phyloP scores from a whole-genome alignment of 805 yeast species.

The Kodamaea kakaduensis region DNA sequence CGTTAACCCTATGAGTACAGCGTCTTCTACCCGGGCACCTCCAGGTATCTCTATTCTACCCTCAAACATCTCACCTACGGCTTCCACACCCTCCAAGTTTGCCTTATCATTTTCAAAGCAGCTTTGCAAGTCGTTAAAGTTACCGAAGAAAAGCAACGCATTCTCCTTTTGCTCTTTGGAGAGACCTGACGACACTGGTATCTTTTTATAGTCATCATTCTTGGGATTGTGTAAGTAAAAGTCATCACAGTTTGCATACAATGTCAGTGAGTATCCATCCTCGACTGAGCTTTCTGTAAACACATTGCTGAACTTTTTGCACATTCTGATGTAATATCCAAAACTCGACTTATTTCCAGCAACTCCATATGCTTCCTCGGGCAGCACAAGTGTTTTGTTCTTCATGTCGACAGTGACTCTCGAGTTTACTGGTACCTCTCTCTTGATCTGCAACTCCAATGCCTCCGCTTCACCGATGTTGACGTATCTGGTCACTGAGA shows the following conservation, averaged over 20 bases:
- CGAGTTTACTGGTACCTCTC: constrained; percentile 68
- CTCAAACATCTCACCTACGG: constrained; percentile 66
- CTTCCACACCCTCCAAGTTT: constrained; percentile 49
- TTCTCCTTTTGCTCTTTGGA: constrained; percentile 17
- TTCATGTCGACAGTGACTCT: constrained; percentile 76
- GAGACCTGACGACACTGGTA: constrained; percentile 8
- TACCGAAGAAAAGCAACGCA: constrained; percentile 58
- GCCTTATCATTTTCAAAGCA: constrained; percentile 52
- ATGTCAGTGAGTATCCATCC: constrained; percentile 64
- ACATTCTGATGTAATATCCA: constrained; percentile 74
- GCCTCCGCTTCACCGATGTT: constrained; percentile 66
- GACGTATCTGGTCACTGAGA: constrained; percentile 63
- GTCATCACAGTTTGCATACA: constrained; percentile 66
- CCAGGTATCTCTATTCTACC: constrained; percentile 50
- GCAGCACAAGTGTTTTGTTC: constrained; percentile 61
- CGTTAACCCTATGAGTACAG: constrained; percentile 56
- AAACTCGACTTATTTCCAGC: constrained; percentile 57
- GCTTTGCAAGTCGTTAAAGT: constrained; percentile 51
- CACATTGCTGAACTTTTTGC: constrained; percentile 53
- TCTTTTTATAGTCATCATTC: constrained; percentile 9
- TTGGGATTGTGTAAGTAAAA: constrained; percentile 40
- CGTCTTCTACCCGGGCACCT: constrained; percentile 68
- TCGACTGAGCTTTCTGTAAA: constrained; percentile 63
- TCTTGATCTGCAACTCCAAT: constrained; percentile 51
- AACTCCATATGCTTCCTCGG: constrained; percentile 63